Base-by-base conservation (phyloP, 2,329 filamentous ascomycete species). In the Epichloe sp. region DNA sequence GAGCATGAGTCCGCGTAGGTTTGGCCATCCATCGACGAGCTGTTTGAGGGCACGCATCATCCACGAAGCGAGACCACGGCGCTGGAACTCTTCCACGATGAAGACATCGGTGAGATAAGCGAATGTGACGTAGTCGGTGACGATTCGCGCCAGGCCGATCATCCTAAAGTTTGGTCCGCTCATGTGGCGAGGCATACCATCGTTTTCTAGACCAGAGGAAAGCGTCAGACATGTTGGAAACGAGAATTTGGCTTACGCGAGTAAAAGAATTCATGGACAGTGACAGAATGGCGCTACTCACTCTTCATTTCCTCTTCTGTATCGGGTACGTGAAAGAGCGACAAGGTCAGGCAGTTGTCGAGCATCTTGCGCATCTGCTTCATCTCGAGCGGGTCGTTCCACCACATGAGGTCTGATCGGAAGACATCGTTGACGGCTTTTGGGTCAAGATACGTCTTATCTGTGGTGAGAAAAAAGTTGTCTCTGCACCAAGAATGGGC, bases 101-200 rank as follows among this genome's bases (percentile, higher is more conserved):
- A 83, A 87, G 19, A 86, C 79, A 59, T 87, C 84, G 26, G 83
- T 83, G 50, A 72, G 66, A 53, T 85, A 88, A 36, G 77, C 81
- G 57, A 86, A 79, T 0, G 83, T 84, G 45, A 80, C 74, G 58
- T 78, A 76, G 64, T 88, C 85, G 8, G 84, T 88, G 48, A 88
- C 69, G n/a, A 85, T 64, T 36, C 85, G 68, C 45, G 67, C 65
- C 50, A 72, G 64, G 51, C 70, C 70, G 49, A 69, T 65, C 60
- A 72, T 64, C 26, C 61, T 60, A 42, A 66, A 60, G 12, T 60
- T 56, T 21, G 63, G 59, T 35, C 65, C 64, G 47, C 60, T 55
- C 26, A 61, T 58, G 26, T 60, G 59, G 34, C 61, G 59, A 23
- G 62, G 61, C 31, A 62, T 57, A 23, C 65, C 53, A 17, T 55